Evolutionary conservation across 1,139 yeast species (phyloP).

Genomic region (Diutina pseudorugosa): DNA sequence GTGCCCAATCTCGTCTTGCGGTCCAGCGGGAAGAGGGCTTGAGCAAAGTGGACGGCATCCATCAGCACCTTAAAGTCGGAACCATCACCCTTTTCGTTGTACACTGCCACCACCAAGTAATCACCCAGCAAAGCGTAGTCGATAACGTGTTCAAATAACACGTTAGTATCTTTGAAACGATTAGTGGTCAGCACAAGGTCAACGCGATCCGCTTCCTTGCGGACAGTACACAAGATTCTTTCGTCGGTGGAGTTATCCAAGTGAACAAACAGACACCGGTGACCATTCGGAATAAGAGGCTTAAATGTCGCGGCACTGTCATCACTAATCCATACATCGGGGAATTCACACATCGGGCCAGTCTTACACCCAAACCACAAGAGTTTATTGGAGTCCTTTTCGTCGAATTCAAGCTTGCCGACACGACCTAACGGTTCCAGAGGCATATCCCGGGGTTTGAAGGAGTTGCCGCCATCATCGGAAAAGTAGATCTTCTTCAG

Average conservation of each 20-base stretch:
- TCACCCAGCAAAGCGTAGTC: slow-evolving; percentile 59
- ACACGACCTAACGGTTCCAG: background rate
- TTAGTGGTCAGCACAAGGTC: slow-evolving; percentile 17
- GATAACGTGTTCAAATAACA: slow-evolving; percentile 38
- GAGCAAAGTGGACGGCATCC: slow-evolving; percentile 74
- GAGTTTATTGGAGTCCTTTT: slow-evolving; percentile 40
- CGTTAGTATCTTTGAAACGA: slow-evolving; percentile 29
- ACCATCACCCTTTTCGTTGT: slow-evolving; percentile 14
- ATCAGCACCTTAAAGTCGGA: slow-evolving; percentile 41
- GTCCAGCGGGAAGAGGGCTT: slow-evolving; percentile 67
- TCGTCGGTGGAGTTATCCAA: slow-evolving; percentile 20
- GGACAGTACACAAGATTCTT: slow-evolving; percentile 50
- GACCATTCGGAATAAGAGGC: slow-evolving; percentile 36
- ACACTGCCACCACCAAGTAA: slow-evolving; percentile 58
- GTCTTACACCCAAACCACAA: slow-evolving; percentile 58
- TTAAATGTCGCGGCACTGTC: slow-evolving; percentile 57
- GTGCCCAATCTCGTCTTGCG: slow-evolving; percentile 72
- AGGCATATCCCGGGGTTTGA: slow-evolving; percentile 12
- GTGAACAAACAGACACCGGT: slow-evolving; percentile 58
- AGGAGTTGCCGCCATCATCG: slow-evolving; percentile 54
- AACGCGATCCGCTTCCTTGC: slow-evolving; percentile 15
- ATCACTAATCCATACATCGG: slow-evolving; percentile 43
- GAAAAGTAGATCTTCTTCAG: slow-evolving; percentile 44
- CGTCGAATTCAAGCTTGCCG: slow-evolving; percentile 34
- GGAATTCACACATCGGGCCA: background rate